These are phyloP conservation scores for Neodidymelliopsis sp. DNA, from an alignment of 2,329 filamentous ascomycete genomes.

Conservation along the genomic window DNA sequence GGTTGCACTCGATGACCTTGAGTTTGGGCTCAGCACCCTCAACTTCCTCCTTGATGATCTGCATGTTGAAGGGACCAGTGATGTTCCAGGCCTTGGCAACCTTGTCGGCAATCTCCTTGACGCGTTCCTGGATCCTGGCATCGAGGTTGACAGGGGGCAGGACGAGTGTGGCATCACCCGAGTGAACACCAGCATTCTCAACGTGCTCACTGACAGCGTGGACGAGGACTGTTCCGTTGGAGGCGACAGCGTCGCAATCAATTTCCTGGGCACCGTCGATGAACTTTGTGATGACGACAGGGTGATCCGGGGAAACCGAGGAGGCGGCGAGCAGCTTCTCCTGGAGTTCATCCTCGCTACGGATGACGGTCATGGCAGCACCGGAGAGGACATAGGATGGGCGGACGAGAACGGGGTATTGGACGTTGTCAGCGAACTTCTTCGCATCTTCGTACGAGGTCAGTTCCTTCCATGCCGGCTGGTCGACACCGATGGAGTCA, in stretches of 20 bases:
- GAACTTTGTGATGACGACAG: slow-evolving; percentile 97
- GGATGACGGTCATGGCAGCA: slow-evolving; percentile 98
- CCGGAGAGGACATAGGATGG: slow-evolving; percentile 96
- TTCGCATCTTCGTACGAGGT: slow-evolving; percentile 89
- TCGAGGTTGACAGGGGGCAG: slow-evolving; percentile 86
- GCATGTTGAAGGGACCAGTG: slow-evolving; percentile 99
- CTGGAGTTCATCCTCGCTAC: slow-evolving; percentile 85
- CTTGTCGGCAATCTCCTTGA: slow-evolving; percentile 96
- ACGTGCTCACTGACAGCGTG: slow-evolving; percentile 96
- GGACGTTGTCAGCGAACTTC: slow-evolving; percentile 81
- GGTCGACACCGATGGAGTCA: slow-evolving; percentile 94
- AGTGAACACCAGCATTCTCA: slow-evolving; percentile 97
- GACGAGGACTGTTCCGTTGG: slow-evolving; percentile 82
- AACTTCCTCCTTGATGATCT: slow-evolving; percentile 92
- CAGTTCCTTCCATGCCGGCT: slow-evolving; percentile 97
- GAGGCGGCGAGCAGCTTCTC: slow-evolving; percentile 92
- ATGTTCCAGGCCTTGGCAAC: slow-evolving; percentile 97
- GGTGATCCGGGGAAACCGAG: slow-evolving; percentile 92
- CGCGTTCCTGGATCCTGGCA: slow-evolving; percentile 76
- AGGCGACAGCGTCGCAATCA: slow-evolving; percentile 92
- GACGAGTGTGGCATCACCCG: slow-evolving; percentile 93
- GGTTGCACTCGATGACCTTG: slow-evolving; percentile 98
- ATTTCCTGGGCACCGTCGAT: slow-evolving; percentile 97
- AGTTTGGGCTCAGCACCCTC: slow-evolving; percentile 77
- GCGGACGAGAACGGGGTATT: slow-evolving; percentile 93